A percentile compares a stretch with the other conserved stretches of the same genome.
Evolutionary conservation across 768 basidiomycete genomes (phyloP).

Genomic region (Termitomyces sp.): DNA sequence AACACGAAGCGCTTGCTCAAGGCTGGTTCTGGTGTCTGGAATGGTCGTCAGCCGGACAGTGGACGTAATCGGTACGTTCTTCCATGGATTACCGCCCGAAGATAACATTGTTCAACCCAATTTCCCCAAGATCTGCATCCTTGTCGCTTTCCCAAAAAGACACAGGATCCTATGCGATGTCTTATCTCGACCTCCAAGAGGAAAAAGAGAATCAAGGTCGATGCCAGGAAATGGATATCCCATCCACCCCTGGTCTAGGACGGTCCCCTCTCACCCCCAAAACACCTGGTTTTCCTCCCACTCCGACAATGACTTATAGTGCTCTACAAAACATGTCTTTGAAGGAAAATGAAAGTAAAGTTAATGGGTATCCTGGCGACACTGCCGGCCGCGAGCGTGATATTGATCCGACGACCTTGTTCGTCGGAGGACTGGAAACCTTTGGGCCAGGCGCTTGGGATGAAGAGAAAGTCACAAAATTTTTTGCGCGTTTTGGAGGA

Average conservation of each 20-base stretch:
- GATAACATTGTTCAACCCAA: background rate
- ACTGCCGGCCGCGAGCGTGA: constrained; percentile 27
- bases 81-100: background rate
- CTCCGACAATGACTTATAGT: constrained; percentile 38
- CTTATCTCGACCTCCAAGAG: constrained; percentile 2
- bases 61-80: constrained; percentile 8
- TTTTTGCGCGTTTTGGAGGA: constrained; percentile 63
- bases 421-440: constrained; percentile 72
- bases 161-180: background rate
- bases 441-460: constrained; percentile 63
- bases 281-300: constrained; percentile 44
- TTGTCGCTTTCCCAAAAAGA: constrained; percentile 9
- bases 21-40: constrained; percentile 23
- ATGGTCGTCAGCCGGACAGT: constrained; percentile 11
- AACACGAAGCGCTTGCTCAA: constrained; percentile 20
- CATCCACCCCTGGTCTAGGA: constrained; percentile 40
- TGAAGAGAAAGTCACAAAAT: constrained; percentile 50
- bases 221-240: constrained; percentile 35
- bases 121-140: constrained; percentile 10
- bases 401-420: constrained; percentile 65
- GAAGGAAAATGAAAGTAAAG: constrained; percentile 20
- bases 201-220: constrained; percentile 15
- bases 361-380: constrained; percentile 15
- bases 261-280: constrained; percentile 47
- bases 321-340: constrained; percentile 26